Evolutionary conservation across 2,329 filamentous ascomycete species (phyloP).

Genomic region (Calonectria multiphialidica): DNA sequence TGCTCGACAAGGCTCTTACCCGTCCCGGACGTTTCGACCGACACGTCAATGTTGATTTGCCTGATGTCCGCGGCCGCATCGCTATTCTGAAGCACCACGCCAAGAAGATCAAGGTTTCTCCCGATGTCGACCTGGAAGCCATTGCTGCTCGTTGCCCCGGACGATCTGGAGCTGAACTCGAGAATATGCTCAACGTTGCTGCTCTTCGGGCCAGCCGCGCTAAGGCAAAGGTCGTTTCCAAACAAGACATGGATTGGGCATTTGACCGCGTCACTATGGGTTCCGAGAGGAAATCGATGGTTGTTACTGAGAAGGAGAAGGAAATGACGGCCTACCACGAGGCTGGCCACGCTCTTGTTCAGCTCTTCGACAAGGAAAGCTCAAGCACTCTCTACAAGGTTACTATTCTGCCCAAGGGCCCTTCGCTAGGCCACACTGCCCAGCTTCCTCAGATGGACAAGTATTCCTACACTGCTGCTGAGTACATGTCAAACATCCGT

Average conservation of each 20-base stretch:
- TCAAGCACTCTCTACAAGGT: constrained; percentile 92
- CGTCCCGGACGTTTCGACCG: constrained; percentile 96
- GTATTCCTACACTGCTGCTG: constrained; percentile 86
- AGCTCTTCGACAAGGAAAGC: constrained; percentile 80
- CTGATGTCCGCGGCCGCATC: constrained; percentile 92
- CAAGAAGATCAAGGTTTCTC: constrained; percentile 85
- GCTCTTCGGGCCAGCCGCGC: constrained; percentile 94
- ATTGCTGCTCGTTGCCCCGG: constrained; percentile 91
- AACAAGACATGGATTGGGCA: constrained; percentile 93
- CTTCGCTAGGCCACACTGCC: constrained; percentile 87
- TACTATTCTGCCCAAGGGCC: constrained; percentile 93
- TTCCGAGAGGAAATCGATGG: constrained; percentile 88
- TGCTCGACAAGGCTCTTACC: constrained; percentile 94
- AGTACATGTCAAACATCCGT: constrained; percentile 85
- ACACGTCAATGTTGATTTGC: constrained; percentile 88
- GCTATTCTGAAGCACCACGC: constrained; percentile 95
- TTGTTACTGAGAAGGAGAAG: constrained; percentile 94
- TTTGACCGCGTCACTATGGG: constrained; percentile 99
- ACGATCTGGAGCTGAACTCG: constrained; percentile 94
- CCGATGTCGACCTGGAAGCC: constrained; percentile 84
- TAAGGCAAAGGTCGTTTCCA: constrained; percentile 80
- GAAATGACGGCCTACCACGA: constrained; percentile 97
- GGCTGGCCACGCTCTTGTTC: constrained; percentile 93
- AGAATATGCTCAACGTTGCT: constrained; percentile 97
- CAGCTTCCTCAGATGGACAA: constrained; percentile 93